Percentiles rank a stretch among this genome's conserved stretches.
Conservation (phyloP, 371 early-diverging fungal genomes). For the Saksenaea vasiformis region DNA sequence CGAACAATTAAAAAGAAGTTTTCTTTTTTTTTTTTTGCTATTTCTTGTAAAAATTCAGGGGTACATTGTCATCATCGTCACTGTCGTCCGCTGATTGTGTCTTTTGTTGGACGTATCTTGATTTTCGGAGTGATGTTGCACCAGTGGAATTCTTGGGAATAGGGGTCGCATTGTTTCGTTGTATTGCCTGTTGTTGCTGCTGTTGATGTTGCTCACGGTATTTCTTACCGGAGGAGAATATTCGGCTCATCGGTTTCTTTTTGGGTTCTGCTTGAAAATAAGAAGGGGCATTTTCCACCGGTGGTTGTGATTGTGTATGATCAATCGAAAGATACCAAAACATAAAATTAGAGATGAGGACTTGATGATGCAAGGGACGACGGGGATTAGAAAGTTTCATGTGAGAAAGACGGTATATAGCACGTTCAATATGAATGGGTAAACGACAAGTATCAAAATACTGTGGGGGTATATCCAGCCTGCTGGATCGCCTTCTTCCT, state of each 20-base stretch:
- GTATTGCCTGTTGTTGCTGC: no score
- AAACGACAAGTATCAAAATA: constrained; percentile 28
- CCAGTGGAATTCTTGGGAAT: background rate
- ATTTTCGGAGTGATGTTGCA: constrained; percentile 6
- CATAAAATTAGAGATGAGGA: constrained; percentile 79
- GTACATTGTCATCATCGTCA: constrained; percentile 2
- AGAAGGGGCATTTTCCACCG: background rate
- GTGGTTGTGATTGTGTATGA: constrained; percentile 14
- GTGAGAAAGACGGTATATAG: constrained; percentile 72
- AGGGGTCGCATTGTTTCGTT: background rate
- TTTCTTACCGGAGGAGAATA: background rate
- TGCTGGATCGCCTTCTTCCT: constrained; percentile 1
- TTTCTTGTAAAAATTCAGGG: constrained; percentile 3
- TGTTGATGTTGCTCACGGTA: no score
- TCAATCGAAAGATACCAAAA: constrained; percentile 68
- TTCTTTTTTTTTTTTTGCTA: background rate
- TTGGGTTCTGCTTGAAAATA: background rate
- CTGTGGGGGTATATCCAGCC: constrained; percentile 1
- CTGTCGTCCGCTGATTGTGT: background rate
- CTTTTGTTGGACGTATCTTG: background rate
- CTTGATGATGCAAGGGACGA: constrained; percentile 74
- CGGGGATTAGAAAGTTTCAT: constrained; percentile 71
- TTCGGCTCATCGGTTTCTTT: background rate
- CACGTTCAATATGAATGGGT: constrained; percentile 67
- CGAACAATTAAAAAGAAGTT: background rate